A percentile compares a stretch with the other conserved stretches of the same genome.
These are phyloP conservation scores for Torulaspora pretoriensis DNA, from an alignment of 1,139 yeast genomes.

Conservation along the genomic window DNA sequence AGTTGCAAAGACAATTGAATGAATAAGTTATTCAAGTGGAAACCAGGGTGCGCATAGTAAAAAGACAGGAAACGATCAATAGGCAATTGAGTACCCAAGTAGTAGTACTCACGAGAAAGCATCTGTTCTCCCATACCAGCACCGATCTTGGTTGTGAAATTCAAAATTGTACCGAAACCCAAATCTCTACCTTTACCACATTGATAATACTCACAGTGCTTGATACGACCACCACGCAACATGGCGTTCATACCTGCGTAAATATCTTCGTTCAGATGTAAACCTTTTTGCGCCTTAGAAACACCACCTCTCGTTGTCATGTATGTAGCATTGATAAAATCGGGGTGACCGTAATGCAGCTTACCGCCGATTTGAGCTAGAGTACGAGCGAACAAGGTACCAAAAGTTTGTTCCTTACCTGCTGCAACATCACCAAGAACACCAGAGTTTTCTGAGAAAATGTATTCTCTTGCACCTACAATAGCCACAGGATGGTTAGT, in stretches of 20 bases:
- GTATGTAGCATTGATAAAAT: constrained; percentile 88
- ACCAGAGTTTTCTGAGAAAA: constrained; percentile 98
- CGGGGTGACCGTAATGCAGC: constrained; percentile 99
- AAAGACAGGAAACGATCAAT: constrained; percentile 95
- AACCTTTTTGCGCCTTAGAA: constrained; percentile 97
- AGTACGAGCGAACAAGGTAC: constrained; percentile 96
- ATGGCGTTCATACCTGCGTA: constrained; percentile 98
- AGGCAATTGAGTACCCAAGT: constrained; percentile 95
- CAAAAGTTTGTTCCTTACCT: constrained; percentile 99
- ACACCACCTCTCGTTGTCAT: constrained; percentile 99
- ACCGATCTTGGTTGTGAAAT: constrained; percentile 98
- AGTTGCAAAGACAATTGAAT: constrained; percentile 91
- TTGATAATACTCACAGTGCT: constrained; percentile 98
- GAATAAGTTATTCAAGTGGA: constrained; percentile 94
- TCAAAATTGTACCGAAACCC: constrained; percentile 97
- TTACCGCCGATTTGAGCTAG: constrained; percentile 98
- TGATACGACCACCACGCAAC: constrained; percentile 97
- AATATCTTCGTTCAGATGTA: constrained; percentile 98
- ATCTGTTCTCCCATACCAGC: constrained; percentile 99
- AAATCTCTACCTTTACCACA: constrained; percentile 99
- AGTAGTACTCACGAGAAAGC: constrained; percentile 96
- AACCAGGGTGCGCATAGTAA: constrained; percentile 98
- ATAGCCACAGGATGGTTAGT: constrained; percentile 85
- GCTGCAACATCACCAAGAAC: constrained; percentile 99
- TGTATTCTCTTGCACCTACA: constrained; percentile 98